Evolutionary conservation across 345 rosid species (phyloP).

Genomic region (Alliaria petiolata): DNA sequence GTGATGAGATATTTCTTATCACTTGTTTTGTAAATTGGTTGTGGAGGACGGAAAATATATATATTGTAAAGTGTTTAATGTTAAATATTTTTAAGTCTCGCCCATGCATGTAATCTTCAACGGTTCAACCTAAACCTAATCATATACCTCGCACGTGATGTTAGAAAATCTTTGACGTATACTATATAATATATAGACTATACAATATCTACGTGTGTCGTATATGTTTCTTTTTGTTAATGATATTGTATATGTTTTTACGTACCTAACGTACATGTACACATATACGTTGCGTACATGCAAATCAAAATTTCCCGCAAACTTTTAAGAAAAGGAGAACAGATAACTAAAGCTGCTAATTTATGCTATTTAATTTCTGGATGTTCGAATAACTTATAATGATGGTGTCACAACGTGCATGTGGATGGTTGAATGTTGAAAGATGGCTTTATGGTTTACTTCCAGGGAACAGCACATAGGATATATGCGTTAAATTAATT

Average conservation of each 20-base stretch:
- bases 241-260: not conserved
- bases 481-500: constrained; percentile 18
- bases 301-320: not conserved
- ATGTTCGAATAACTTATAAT: constrained; percentile 31
- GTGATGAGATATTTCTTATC: not conserved
- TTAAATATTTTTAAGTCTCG: not conserved
- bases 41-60: not conserved
- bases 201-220: constrained; percentile 2
- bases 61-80: not conserved
- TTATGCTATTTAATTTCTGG: constrained; percentile 5
- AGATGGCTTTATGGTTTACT: constrained; percentile 32
- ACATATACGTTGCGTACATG: not conserved
- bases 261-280: not conserved
- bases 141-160: constrained; percentile 27
- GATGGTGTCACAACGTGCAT: constrained; percentile 43
- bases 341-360: constrained; percentile 15
- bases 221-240: not conserved
- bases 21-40: no score
- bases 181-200: not conserved
- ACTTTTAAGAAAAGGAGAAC: not conserved
- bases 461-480: constrained; percentile 33
- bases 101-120: constrained; percentile 22
- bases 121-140: constrained; percentile 21
- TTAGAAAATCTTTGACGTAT: constrained; percentile 12
- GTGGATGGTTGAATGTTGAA: constrained; percentile 38